Percentiles rank a stretch among this genome's conserved stretches.
phyloP scores from a whole-genome alignment of 2,329 filamentous ascomycete species.

The Alternaria infectoria region DNA sequence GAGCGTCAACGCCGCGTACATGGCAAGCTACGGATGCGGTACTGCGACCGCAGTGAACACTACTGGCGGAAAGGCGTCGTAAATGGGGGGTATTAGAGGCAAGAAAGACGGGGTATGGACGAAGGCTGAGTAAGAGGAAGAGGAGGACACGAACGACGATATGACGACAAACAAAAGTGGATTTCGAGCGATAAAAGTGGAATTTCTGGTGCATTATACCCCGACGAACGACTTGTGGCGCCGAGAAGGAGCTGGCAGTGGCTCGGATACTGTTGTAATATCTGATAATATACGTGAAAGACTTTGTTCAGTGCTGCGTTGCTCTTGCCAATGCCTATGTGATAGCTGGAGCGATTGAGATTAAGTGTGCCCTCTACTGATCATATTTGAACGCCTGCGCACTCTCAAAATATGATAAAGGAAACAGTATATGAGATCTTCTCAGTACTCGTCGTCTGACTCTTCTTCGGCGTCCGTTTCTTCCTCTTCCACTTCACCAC shows the following conservation, averaged over 20 bases:
- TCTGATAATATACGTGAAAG: background rate
- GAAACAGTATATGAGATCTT: accelerated
- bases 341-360: background rate
- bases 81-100: background rate
- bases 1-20: conserved; percentile 37
- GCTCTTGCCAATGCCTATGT: background rate
- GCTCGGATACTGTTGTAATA: background rate
- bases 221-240: background rate
- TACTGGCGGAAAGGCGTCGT: background rate
- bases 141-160: background rate
- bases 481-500: background rate
- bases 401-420: accelerated
- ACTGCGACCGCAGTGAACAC: background rate
- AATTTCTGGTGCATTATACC: conserved; percentile 13
- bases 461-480: background rate
- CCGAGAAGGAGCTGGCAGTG: background rate
- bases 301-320: background rate
- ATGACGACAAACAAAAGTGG: background rate
- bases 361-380: background rate
- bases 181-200: conserved; percentile 3
- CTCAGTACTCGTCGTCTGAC: background rate
- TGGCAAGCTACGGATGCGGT: conserved; percentile 32
- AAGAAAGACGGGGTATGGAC: background rate
- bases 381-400: background rate
- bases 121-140: background rate